A percentile compares a stretch with the other conserved stretches of the same genome.
Evolutionary conservation across 108 stramenopile genomes (phyloP).

Genomic region (Parmales sp.): DNA sequence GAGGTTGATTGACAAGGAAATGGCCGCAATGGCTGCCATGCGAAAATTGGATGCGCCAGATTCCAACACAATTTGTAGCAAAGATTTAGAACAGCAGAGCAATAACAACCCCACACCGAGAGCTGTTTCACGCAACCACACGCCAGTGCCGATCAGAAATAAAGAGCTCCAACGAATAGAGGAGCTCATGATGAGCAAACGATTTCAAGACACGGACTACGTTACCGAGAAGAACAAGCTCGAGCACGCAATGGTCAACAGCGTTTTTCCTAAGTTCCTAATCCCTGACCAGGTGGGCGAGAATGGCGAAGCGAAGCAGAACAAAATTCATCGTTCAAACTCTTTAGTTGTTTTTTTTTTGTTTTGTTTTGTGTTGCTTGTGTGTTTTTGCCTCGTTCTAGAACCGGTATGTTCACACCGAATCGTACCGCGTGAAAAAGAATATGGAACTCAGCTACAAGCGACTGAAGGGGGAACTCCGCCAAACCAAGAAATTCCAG

Average conservation of each 20-base stretch:
- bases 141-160: background rate
- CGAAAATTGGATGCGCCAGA: no score
- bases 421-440: background rate
- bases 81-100: background rate
- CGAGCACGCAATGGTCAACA: background rate
- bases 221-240: background rate
- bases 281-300: background rate
- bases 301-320: background rate
- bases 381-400: no score
- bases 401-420: no score
- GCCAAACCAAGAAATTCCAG: background rate
- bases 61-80: no score
- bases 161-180: background rate
- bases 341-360: no score
- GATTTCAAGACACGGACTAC: background rate
- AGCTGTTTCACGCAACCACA: background rate
- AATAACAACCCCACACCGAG: background rate
- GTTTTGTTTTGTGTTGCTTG: no score
- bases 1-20: no score
- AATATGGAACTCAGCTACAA: slow-evolving; percentile 6
- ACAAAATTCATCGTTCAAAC: no score
- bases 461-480: background rate
- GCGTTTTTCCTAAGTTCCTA: background rate
- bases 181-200: background rate
- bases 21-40: no score